Base-by-base conservation (phyloP, 1,284 basidiomycete species). In the Ceratobasidium sp. region DNA sequence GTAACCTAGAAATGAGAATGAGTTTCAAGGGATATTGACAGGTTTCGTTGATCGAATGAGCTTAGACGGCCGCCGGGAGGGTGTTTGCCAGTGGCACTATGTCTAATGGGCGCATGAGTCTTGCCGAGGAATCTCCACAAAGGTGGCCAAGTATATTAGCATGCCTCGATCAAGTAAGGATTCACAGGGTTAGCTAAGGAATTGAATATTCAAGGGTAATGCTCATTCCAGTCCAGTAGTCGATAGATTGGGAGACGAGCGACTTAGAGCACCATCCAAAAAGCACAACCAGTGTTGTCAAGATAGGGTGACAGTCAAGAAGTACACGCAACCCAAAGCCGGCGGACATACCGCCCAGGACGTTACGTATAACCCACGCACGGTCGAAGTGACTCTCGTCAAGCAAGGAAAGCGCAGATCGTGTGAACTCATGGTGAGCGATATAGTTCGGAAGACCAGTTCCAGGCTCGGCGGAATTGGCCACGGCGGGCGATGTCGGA, bases 281-380 rank as follows among this genome's bases (percentile, higher is more conserved):
- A 0, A 93, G 76, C 46, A 96, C 89, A 44, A 94, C 86, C 14
- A 85, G 72, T 1, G 89, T 91, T 0, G 91, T 93, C 76, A 91
- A 85, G 50, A 86, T 59, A 0, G 93, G 91, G 73, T 87, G 85
- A 46, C 85, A 85, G 72, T 91, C 88, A 36, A 92, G 78, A 14
- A 90, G 87, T 8, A 92, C 90, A 75, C 87, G 80, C 70, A 89
- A 76, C 1, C 87, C 87, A 73, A 89, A 89, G 1, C 87, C 87
- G 5, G 86, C 84, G 16, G 90, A 87, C 87, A 95, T 90, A 0
- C 93, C 93, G 19, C 92, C 91, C 0, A 95, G 80, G 4, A 93
- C 80, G 71, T 93, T 90, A 21, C 92, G 84, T 5, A 94, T 87
- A 1, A 92, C 81, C 93, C 93, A 95, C 73, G 91, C 87, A 14